phyloP scores from a whole-genome alignment of 2,329 filamentous ascomycete genomes.

The Fusarium bulbicola region DNA sequence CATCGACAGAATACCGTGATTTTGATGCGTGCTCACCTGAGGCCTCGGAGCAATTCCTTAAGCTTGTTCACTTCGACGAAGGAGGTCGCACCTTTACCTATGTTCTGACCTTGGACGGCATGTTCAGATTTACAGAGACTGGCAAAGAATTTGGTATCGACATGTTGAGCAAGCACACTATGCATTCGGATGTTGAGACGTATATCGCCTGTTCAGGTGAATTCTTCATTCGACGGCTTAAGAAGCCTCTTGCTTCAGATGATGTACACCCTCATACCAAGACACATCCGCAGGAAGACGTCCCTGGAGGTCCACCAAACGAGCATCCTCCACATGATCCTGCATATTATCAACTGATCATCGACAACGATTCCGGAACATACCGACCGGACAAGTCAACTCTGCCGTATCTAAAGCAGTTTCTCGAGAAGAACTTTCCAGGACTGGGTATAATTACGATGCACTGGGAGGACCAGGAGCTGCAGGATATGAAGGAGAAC shows the following conservation, averaged over 20 bases:
- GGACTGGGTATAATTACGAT: constrained; percentile 78
- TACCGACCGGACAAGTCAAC: constrained; percentile 86
- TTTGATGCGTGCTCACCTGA: constrained; percentile 74
- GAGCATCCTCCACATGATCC: constrained; percentile 56
- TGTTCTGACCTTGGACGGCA: constrained; percentile 84
- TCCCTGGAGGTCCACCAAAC: constrained; percentile 58
- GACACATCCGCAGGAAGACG: constrained; percentile 61
- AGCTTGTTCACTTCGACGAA: constrained; percentile 86
- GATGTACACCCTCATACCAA: constrained; percentile 54
- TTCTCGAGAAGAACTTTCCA: constrained; percentile 77
- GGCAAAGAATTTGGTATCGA: constrained; percentile 96
- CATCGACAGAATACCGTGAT: constrained; percentile 74
- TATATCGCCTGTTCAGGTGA: constrained; percentile 94
- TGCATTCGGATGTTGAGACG: constrained; percentile 92
- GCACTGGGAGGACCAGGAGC: constrained; percentile 80
- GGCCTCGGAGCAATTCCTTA: constrained; percentile 82
- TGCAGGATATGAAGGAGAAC: constrained; percentile 77
- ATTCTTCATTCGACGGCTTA: constrained; percentile 83
- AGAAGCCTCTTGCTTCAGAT: constrained; percentile 56
- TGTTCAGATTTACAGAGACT: constrained; percentile 92
- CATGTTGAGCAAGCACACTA: constrained; percentile 91
- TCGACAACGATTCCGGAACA: constrained; percentile 95
- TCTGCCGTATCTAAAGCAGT: constrained; percentile 75
- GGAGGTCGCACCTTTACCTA: constrained; percentile 92
- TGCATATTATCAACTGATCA: constrained; percentile 82